Evolutionary conservation across 2,329 filamentous ascomycete species (phyloP).

Genomic region (Ceratocystis alfenasii): DNA sequence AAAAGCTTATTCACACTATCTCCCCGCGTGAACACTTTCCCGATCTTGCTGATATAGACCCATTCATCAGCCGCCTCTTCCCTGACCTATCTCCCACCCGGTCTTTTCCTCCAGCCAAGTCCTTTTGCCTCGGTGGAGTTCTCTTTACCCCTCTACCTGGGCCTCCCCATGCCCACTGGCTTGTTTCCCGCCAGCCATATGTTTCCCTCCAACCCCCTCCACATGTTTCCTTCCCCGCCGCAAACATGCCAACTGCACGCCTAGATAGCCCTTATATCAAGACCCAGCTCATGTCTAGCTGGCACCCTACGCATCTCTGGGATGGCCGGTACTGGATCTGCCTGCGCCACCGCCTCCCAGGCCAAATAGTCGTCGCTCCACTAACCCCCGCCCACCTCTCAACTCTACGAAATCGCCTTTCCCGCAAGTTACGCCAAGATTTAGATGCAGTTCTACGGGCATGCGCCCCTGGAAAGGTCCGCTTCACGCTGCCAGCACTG

Average conservation of each 20-base stretch:
- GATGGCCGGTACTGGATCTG: conserved; percentile 53
- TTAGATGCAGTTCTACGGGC: conserved; percentile 37
- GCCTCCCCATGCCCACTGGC: conserved; percentile 37
- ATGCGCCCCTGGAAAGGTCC: conserved; percentile 43
- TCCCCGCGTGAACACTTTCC: conserved; percentile 38
- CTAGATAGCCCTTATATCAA: not conserved
- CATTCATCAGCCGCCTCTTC: conserved; percentile 38
- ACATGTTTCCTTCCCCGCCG: too few relatives aligned
- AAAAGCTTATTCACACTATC: conserved; percentile 39
- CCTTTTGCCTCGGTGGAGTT: conserved; percentile 34
- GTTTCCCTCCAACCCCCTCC: conserved; percentile 29
- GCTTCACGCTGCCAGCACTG: conserved; percentile 44
- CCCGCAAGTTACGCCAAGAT: conserved; percentile 26
- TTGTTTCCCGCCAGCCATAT: conserved; percentile 39
- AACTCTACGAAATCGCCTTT: conserved; percentile 37
- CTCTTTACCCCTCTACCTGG: conserved; percentile 30
- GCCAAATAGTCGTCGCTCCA: conserved; percentile 36
- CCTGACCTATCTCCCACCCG: conserved; percentile 32
- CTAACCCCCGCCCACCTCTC: conserved; percentile 36
- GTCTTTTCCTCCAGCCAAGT: conserved; percentile 27
- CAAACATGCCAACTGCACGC: not conserved
- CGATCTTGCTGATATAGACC: conserved; percentile 35
- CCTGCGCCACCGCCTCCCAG: conserved; percentile 34
- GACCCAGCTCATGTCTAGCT: conserved; percentile 20
- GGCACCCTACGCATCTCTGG: conserved; percentile 35